A percentile compares a stretch with the other conserved stretches of the same genome.
These are phyloP conservation scores for Moringa oleifera DNA, from an alignment of 345 rosid genomes.

Conservation along the genomic window DNA sequence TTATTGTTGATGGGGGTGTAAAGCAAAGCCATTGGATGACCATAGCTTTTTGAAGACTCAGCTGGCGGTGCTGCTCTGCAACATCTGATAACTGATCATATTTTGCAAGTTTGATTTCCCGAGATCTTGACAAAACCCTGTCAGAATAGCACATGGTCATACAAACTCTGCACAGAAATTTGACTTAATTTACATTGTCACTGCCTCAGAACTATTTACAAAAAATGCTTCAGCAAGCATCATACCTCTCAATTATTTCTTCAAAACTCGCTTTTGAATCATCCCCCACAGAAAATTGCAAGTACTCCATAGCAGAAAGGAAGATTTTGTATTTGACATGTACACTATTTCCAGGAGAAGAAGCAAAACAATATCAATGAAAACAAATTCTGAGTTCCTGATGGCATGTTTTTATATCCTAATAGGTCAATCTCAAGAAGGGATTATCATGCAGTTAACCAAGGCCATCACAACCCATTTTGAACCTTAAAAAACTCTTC, in stretches of 20 bases:
- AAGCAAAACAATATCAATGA: constrained; percentile 3
- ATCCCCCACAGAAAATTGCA: constrained; percentile 68
- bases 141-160: constrained; percentile 16
- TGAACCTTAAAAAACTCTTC: no score
- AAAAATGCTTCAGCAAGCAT: constrained; percentile 9
- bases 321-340: constrained; percentile 89
- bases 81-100: constrained; percentile 74
- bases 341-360: constrained; percentile 40
- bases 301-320: constrained; percentile 84
- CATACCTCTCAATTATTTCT: constrained; percentile 92
- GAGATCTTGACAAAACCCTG: constrained; percentile 89
- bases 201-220: constrained; percentile 7
- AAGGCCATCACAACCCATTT: no score
- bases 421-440: not conserved
- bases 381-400: no score
- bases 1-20: constrained; percentile 84
- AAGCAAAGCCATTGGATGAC: constrained; percentile 97
- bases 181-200: not conserved
- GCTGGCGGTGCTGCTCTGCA: constrained; percentile 89
- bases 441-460: not conserved
- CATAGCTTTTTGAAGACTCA: constrained; percentile 91
- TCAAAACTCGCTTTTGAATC: constrained; percentile 86
- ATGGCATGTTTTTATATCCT: no score
- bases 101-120: constrained; percentile 71
- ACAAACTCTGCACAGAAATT: not conserved